Conservation (phyloP, 2,329 filamentous ascomycete species). For the Phaeosphaeria sp. region DNA sequence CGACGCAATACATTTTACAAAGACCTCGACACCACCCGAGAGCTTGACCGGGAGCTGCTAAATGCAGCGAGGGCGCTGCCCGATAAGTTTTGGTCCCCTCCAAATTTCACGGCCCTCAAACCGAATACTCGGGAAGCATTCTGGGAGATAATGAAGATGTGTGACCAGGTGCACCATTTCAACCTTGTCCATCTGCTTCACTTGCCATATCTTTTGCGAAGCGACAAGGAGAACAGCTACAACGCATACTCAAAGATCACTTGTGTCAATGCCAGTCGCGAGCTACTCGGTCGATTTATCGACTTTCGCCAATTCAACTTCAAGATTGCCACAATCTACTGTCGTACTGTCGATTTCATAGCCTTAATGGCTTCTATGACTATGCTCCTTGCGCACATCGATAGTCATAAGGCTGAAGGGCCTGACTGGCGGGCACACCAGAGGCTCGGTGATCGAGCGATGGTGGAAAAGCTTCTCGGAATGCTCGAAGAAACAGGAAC, state of each 20-base stretch:
- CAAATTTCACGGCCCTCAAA: constrained; percentile 3
- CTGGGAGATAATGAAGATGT: constrained; percentile 13
- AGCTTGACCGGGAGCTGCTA: constrained; percentile 16
- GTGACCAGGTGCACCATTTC: constrained; percentile 22
- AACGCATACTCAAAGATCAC: constrained; percentile 13
- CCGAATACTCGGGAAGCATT: constrained; percentile 11
- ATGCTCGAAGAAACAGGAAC: constrained; percentile 10
- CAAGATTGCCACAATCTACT: constrained; percentile 9
- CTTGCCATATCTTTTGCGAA: constrained; percentile 24
- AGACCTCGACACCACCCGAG: constrained; percentile 35
- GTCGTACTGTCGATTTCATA: constrained; percentile 23
- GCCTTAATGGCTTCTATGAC: constrained; percentile 27
- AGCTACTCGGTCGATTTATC: constrained; percentile 20
- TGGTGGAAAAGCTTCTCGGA: constrained; percentile 20
- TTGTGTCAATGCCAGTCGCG: constrained; percentile 19
- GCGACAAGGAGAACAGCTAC: constrained; percentile 4
- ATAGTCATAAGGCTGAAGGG: constrained; percentile 6
- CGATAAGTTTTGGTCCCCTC: constrained; percentile 4
- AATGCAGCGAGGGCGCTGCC: constrained; percentile 15
- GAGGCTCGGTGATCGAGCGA: constrained; percentile 20
- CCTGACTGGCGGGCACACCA: constrained; percentile 19
- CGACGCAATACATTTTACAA: constrained; percentile 22
- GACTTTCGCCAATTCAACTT: constrained; percentile 15
- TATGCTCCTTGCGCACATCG: constrained; percentile 25
- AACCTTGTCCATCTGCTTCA: constrained; percentile 24